Base-by-base conservation (phyloP, 2,329 filamentous ascomycete species). In the Trichoderma sp. region DNA sequence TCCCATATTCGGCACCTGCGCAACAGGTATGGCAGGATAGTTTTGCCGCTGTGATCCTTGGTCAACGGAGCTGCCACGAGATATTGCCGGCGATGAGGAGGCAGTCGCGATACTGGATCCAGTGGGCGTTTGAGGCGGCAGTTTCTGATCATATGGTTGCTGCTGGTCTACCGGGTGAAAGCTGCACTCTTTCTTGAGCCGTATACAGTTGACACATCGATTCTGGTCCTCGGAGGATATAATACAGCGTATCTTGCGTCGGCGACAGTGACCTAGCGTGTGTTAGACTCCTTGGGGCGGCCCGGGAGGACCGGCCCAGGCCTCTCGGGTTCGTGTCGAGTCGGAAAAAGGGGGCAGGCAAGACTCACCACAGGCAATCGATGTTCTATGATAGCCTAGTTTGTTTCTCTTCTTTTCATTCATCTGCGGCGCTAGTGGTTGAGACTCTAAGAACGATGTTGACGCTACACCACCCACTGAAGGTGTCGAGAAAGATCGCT, bases 351-450 rank as follows among this genome's bases (percentile, higher is more conserved):
- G 40, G 40, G 40, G 19, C n/a, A 13, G 31, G 21, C 57, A 40
- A 33, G 16, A 89, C 94, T 88, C 87, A 98, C 95, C 92, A 83
- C 95, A 98, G 74, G 95, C 96, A 75, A 97, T 93, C 56, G 94
- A 96, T 43, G 94, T 97, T 76, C 95, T 89, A 82, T 97, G 95
- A 78, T 98, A 98, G 49, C 95, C 95, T 71, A 98, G 86, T 81
- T 97, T 97, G 80, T 97, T 97, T 77, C 94, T 89, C 71, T 83
- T 85, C 79, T 86, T 88, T 70, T 88, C 86, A 43, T 79, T 81
- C n/a, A 81, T 73, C 35, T 80, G 74, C 29, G 77, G 77, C 66
- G 80, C 70, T 47, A 72, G 69, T 6, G 71, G 57, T 29, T 76
- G 69, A 13, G 61, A 62, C 29, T 70, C 69, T 24, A 68, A 31